Evolutionary conservation across 495 filamentous ascomycete genomes (phyloP), one percentile per base, ranked within the genome.

Genomic region (Oidiodendron maius): DNA sequence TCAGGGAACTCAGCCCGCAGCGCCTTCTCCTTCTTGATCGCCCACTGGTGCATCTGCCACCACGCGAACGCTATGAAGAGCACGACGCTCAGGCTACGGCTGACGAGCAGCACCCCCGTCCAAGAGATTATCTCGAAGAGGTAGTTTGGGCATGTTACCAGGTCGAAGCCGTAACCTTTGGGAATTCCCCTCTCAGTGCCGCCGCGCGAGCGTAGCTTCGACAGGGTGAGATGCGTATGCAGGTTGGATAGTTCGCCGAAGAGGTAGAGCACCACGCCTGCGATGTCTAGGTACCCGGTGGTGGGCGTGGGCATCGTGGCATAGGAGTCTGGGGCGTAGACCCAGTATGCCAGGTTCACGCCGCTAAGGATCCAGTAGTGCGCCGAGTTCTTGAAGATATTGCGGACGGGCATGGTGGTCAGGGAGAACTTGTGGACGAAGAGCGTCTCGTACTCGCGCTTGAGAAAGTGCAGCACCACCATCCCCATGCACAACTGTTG

Each of bases 91-190:
- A 77, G 83, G 66, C 83, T 94, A 65, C 87, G 75, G 44, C 76
- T 80, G 52, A 83, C 86, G 18, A 94, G 61, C 38, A 91, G 67
- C 13, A 97, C 71, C 36, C 87, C 89, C 15, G 84, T 44, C 93
- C 93, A 98, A 1, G 88, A 77, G 30, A 93, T 55, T 11, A 83
- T 75, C 74, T 98, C 93, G 60, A 95, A 98, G 69, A 91, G 77
- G 69, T 98, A 98, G 72, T 98, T 98, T 18, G 93, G 93, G 75
- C 89, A 94, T 11, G 93, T 98, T 34, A 97, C 93, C 32, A 78
- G 58, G 59, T 68, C 71, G 69, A 96, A 96, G n/a, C 89, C 89
- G 47, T 89, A 79, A 16, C 91, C 91, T 32, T 71, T 68, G 0
- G 93, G 93, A 61, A 98, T 95, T 51, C 87, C 89, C 15, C 89